Evolutionary conservation across 2,329 filamentous ascomycete species (phyloP), one percentile per base, ranked within the genome.

Genomic region (Coniochaeta sp.): DNA sequence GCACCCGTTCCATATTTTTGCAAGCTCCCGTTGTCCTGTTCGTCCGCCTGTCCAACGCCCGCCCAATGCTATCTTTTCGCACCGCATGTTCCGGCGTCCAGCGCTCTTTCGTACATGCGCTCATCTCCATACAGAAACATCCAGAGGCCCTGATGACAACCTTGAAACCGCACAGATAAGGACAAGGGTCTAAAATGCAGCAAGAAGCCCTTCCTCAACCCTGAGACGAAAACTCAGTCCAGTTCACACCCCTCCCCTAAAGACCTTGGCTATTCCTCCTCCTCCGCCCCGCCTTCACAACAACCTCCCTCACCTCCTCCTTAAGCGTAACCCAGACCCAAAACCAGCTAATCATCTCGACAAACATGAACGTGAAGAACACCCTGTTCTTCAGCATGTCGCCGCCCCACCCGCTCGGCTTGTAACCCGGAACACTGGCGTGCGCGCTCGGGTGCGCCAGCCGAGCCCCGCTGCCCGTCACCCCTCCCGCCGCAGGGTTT

Each of bases 291-390:
- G 73, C 72, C 56, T 68, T 70, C 7, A 61, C 61, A 9, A 72
- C 53, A 3, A 79, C 62, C 18, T 65, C 69, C 4, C 61, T 57
- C n/a, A 71, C 63, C 72, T 90, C 86, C 61, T 90, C 86, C 50
- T 82, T 74, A 60, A 90, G 66, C 4, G 82, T 86, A 27, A 85
- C 76, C 76, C 83, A 89, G 22, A 82, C 83, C 91, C 91, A 96
- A 68, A 95, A 91, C 89, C 91, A 96, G 55, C 80, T 79, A 58
- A 89, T 75, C 66, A 89, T 81, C 73, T 96, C 91, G 63, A 95
- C 64, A 61, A 96, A 94, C 8, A 83, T 83, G 69, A 90, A 94
- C 0, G 87, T 84, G 65, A 96, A 95, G 35, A 95, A 82, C 35
- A 95, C 73, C 49, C 89, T 81, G 65, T 95, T 95, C 72, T 91